These are phyloP conservation scores for Fraxinus dipetala DNA, from an alignment of 305 asterid species.

Conservation along the genomic window DNA sequence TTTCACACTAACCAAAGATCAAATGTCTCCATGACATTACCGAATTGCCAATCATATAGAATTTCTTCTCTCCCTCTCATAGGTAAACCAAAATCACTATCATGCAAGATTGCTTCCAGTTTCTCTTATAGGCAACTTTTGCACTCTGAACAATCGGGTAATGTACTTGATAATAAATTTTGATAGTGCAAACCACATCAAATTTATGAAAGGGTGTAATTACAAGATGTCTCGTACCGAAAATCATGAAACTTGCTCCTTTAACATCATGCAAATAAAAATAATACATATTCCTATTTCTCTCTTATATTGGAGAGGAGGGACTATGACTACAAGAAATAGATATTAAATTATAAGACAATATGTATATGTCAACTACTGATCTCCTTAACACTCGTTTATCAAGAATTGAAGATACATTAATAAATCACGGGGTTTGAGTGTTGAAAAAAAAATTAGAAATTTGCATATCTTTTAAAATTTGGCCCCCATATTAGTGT, in stretches of 20 bases:
- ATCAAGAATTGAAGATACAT: neutral
- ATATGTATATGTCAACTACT: neutral
- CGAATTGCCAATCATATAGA: neutral
- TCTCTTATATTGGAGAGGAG: neutral
- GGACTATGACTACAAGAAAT: neutral
- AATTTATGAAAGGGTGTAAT: neutral
- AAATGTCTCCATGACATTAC: neutral
- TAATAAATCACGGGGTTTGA: neutral
- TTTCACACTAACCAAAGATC: neutral
- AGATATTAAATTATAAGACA: neutral
- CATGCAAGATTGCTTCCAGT: neutral
- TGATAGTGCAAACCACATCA: neutral
- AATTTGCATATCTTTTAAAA: neutral
- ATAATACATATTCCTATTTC: neutral
- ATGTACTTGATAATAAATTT: neutral
- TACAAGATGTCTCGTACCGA: neutral
- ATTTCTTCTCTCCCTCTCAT: neutral
- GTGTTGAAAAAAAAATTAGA: neutral
- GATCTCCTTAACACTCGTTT: neutral
- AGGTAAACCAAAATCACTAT: neutral
- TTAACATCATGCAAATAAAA: neutral
- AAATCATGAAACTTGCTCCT: neutral
- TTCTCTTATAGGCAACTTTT: neutral
- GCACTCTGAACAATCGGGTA: neutral
- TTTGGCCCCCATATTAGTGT: neutral